Evolutionary conservation across 495 filamentous ascomycete genomes (phyloP).

Genomic region (Talaromyces borbonicus): DNA sequence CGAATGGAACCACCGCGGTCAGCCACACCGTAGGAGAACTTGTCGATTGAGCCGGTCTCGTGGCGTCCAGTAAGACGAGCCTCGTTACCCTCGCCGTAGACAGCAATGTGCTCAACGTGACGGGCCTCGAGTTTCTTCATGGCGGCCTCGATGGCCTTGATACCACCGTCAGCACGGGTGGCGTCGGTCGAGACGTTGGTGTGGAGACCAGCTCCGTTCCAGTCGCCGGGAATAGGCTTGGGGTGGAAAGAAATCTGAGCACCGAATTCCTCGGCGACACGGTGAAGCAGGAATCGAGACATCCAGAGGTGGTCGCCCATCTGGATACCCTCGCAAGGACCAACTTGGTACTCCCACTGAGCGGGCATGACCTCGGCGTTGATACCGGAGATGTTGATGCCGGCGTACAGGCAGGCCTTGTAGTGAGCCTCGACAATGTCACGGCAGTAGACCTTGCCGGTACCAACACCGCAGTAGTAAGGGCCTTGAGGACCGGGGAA

Average conservation of each 20-base stretch:
- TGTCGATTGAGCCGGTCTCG: conserved; percentile 90
- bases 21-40: conserved; percentile 91
- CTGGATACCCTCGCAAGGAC: conserved; percentile 85
- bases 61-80: conserved; percentile 87
- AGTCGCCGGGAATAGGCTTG: conserved; percentile 98
- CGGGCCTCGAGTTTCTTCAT: conserved; percentile 86
- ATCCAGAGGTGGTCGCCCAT: conserved; percentile 98
- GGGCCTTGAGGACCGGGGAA: conserved; percentile 96
- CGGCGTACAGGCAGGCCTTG: conserved; percentile 89
- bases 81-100: conserved; percentile 94
- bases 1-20: conserved; percentile 92
- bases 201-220: conserved; percentile 99
- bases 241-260: conserved; percentile 92
- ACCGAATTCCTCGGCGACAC: conserved; percentile 94
- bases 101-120: conserved; percentile 90
- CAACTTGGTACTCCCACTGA: conserved; percentile 99
- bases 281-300: conserved; percentile 91
- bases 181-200: conserved; percentile 83
- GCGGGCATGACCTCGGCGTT: conserved; percentile 99
- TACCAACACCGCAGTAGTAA: conserved; percentile 98
- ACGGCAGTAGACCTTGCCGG: conserved; percentile 94
- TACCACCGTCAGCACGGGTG: conserved; percentile 86
- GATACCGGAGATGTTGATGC: conserved; percentile 92
- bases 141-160: conserved; percentile 79
- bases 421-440: conserved; percentile 98